Evolutionary conservation across 768 basidiomycete species (phyloP), one percentile per base, ranked within the genome.

Genomic region (Termitomyces sp.): DNA sequence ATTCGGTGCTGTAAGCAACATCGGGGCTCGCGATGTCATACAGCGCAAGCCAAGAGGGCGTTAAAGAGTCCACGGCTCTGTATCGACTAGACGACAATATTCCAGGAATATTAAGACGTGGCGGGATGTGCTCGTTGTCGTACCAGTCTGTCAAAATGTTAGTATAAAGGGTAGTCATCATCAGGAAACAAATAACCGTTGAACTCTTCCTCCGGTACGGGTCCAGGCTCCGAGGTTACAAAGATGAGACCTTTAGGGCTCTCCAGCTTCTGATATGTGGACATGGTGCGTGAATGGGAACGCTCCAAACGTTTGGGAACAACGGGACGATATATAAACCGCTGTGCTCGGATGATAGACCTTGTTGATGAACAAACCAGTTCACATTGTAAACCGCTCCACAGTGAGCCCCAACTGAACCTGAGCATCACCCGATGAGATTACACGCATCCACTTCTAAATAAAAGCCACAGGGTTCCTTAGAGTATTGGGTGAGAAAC

Each of bases 81-180:
- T 68, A 71, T 25, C 70, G 64, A 16, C 59, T 43, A 8, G 63
- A 62, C 32, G 64, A 60, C 39, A 57, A 48, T 43, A 71, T 59
- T 6, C 70, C 67, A 16, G 66, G 64, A 12, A 70, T 60, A 1
- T 57, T 59, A 11, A 71, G 49, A 19, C 72, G 66, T 19, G 62
- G 59, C 7, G 70, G 65, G 21, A 61, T 64, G 50, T 71, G 70
- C 46, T 72, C 70, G n/a, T 61, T 63, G 19, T 70, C 67, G 58
- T 72, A 71, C 69, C 68, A 73, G 51, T 68, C 70, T 72, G 57
- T 43, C 16, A 12, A 32, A 19, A 44, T 39, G 21, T 28, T 11
- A 32, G 52, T 43, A 25, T 37, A 37, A 50, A 23, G 16, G 17
- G 23, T 10, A 35, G 21, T 23, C 12, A n/a, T 17, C 7, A 28